Evolutionary conservation across 352 stramenopile genomes (phyloP).

Genomic region (Phytophthora quininea): DNA sequence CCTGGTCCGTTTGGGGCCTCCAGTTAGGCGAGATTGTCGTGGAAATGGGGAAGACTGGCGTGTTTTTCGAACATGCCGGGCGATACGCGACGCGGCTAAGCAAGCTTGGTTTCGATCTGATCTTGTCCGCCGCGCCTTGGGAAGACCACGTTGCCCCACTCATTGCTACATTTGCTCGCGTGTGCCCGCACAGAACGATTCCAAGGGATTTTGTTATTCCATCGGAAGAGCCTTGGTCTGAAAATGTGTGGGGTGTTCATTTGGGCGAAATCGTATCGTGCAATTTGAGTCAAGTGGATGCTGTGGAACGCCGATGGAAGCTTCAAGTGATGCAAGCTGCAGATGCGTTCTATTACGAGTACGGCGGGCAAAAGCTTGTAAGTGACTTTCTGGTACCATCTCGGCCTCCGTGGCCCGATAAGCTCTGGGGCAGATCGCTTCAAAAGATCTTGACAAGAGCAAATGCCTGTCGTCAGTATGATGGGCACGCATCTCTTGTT

Average conservation of each 20-base stretch:
- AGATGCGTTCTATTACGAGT: constrained; percentile 32
- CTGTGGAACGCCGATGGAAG: constrained; percentile 32
- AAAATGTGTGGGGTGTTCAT: constrained; percentile 31
- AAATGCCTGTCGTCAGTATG: constrained; percentile 29
- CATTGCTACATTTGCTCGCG: constrained; percentile 24
- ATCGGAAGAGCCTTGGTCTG: constrained; percentile 27
- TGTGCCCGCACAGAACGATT: constrained; percentile 27
- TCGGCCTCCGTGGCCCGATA: constrained; percentile 30
- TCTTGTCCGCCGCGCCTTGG: constrained; percentile 25
- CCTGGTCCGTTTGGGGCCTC: constrained; percentile 32
- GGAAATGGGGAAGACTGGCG: constrained; percentile 28
- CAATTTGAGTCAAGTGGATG: constrained; percentile 25
- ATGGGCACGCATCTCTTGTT: constrained; percentile 22
- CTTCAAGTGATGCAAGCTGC: constrained; percentile 27
- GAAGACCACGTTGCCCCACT: constrained; percentile 31
- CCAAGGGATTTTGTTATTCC: constrained; percentile 24
- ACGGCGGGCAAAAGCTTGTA: constrained; percentile 25
- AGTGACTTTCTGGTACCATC: constrained; percentile 35
- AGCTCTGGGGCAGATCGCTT: constrained; percentile 30
- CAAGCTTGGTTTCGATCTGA: constrained; percentile 20
- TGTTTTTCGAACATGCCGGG: constrained; percentile 25
- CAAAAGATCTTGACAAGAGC: constrained; percentile 24
- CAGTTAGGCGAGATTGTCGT: constrained; percentile 30
- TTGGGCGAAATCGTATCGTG: constrained; percentile 31
- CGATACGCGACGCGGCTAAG: constrained; percentile 22